These are phyloP conservation scores for Pyrus bretschneideri DNA, from an alignment of 306 rosid species.

Conservation along the genomic window DNA sequence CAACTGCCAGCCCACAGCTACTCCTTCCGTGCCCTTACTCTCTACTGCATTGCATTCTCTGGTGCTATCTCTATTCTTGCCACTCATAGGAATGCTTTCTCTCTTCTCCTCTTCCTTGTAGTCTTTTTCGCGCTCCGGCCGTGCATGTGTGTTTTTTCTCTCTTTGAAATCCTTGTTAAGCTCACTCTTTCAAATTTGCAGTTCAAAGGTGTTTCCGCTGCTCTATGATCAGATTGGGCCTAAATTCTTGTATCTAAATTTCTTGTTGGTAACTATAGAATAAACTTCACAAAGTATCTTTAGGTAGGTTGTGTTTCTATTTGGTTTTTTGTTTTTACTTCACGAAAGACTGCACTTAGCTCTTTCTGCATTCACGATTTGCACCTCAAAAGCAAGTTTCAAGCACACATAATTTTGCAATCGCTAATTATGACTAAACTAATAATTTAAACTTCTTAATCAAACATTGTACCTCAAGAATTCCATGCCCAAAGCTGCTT, in stretches of 20 bases:
- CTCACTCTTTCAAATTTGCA: neutral
- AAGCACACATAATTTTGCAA: neutral
- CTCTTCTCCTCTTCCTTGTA: constrained; percentile 28
- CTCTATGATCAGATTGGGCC: neutral
- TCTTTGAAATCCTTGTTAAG: neutral
- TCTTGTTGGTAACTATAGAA: neutral
- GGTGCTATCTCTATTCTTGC: constrained; percentile 34
- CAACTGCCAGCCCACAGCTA: constrained; percentile 22
- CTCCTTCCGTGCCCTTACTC: constrained; percentile 14
- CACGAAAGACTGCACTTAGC: neutral
- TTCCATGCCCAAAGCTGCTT: constrained; percentile 97
- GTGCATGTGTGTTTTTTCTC: neutral
- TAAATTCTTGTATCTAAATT: neutral
- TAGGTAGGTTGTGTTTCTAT: too few relatives aligned
- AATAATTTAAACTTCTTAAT: neutral
- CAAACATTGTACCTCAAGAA: constrained; percentile 57
- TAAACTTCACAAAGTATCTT: too few relatives aligned
- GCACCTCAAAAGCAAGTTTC: neutral
- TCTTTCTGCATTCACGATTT: neutral
- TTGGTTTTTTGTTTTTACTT: too few relatives aligned
- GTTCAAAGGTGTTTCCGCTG: neutral
- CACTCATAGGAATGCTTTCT: constrained; percentile 27
- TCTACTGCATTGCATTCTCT: constrained; percentile 31
- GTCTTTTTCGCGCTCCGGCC: neutral
- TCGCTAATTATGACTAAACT: neutral